These are phyloP conservation scores for Hypoxylon fuscum DNA, from an alignment of 495 filamentous ascomycete genomes.

Conservation along the genomic window DNA sequence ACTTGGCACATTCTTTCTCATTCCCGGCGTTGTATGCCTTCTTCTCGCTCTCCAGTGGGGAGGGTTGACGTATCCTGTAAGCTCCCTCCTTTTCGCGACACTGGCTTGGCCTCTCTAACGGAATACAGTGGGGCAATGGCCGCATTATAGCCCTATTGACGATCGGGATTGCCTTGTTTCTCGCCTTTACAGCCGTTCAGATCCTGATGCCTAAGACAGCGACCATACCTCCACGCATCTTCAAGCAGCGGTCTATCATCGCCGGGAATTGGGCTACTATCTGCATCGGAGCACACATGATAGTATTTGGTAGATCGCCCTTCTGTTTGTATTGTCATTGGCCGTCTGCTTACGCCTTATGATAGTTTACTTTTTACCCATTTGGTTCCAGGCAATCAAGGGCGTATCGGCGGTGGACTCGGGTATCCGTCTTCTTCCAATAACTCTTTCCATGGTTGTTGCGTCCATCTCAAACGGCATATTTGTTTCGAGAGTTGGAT, in stretches of 20 bases:
- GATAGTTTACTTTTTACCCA: conserved; percentile 62
- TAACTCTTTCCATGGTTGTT: conserved; percentile 49
- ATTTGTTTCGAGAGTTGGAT: conserved; percentile 59
- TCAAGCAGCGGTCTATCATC: conserved; percentile 72
- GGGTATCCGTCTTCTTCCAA: conserved; percentile 60
- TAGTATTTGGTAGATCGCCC: conserved; percentile 64
- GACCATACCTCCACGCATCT: conserved; percentile 73
- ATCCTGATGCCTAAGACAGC: conserved; percentile 68
- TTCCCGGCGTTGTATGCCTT: conserved; percentile 74
- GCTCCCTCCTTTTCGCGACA: background rate
- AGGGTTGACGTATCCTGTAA: conserved; percentile 64
- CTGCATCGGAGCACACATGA: conserved; percentile 64
- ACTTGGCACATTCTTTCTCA: conserved; percentile 66
- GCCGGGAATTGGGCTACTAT: conserved; percentile 60
- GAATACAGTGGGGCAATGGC: conserved; percentile 60
- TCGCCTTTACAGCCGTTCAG: conserved; percentile 68
- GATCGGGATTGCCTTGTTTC: conserved; percentile 65
- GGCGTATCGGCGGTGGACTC: conserved; percentile 61
- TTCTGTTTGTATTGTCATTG: background rate
- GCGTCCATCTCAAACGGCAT: conserved; percentile 54
- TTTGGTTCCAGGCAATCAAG: conserved; percentile 76
- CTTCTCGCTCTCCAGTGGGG: conserved; percentile 85
- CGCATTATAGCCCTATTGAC: conserved; percentile 72
- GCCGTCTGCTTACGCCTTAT: conserved; percentile 16
- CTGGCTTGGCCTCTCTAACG: background rate